These are phyloP conservation scores for Cucumis sativus DNA, from an alignment of 306 rosid genomes.

Conservation along the genomic window DNA sequence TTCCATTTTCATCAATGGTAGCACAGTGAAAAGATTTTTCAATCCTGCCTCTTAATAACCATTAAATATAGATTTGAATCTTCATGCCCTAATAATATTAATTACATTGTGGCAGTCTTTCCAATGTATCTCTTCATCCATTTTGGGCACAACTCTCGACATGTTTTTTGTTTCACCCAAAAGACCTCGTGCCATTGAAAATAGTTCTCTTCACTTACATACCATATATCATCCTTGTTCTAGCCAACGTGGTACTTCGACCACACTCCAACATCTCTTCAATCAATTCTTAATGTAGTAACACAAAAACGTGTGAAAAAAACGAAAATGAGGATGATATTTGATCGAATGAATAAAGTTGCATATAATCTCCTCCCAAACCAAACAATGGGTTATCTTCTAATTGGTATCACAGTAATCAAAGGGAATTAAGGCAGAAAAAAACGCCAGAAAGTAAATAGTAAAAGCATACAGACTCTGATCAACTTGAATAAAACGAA, in stretches of 20 bases:
- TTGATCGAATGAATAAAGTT: background rate
- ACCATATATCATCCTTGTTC: too few relatives aligned
- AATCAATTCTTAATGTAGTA: background rate
- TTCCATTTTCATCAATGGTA: background rate
- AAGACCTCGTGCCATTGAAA: too few relatives aligned
- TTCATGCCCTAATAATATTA: too few relatives aligned
- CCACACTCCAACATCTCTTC: too few relatives aligned
- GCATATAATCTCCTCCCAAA: background rate
- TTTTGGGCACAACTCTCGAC: too few relatives aligned
- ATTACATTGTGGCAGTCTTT: too few relatives aligned
- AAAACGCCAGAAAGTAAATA: background rate
- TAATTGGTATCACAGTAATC: background rate
- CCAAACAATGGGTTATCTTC: background rate
- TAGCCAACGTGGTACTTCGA: too few relatives aligned
- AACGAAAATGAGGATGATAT: background rate
- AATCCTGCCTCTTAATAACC: too few relatives aligned
- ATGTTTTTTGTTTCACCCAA: too few relatives aligned
- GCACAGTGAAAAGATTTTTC: background rate
- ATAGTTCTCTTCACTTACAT: too few relatives aligned
- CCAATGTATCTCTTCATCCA: too few relatives aligned
- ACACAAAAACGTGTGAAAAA: background rate
- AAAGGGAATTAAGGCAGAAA: background rate
- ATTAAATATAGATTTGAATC: too few relatives aligned
- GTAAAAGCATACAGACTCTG: background rate
- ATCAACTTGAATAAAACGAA: background rate